Evolutionary conservation across 306 rosid species (phyloP), one percentile per base, ranked within the genome.

Genomic region (Luffa acutangula): DNA sequence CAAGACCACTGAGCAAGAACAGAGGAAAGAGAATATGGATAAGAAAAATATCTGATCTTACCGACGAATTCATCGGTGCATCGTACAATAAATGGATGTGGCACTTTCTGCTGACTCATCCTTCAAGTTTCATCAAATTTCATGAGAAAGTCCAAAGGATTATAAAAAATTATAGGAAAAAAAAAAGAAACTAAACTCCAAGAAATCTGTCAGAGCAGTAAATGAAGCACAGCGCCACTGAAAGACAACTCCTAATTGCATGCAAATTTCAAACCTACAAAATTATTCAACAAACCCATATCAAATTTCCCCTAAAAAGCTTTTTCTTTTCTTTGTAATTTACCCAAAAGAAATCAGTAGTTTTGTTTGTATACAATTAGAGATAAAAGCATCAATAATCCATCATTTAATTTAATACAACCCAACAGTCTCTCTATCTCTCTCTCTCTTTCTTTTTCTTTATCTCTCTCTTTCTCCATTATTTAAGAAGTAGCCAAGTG

Each of bases 401-500:
- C 6, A 54, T 14, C 62, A 9, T 4, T 56, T 18, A n/a, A 0
- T 56, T 18, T 17, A 18, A 18, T 3, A 62, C 7, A 11, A 0
- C 4, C 12, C 21, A 56, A 63, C 39, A 59, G 20, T 53, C 7
- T 53, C 12, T n/a, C n/a, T n/a, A n/a, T n/a, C n/a, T 53, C 7
- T 53, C 5, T 66, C 45, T 34, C 76, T 6, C 58, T 43, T 1
- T 20, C 13, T 18, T 7, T 25, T 25, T 25, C 31, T 25, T 25
- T 25, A 25, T 25, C 31, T 25, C 1, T 59, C 57, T 41, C 52
- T 39, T 51, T 14, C n/a, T 75, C 17, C 72, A 67, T 86, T 92
- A 92, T 91, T 85, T 94, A 91, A 94, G 80, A 6, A 82, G 76
- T 52, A 18, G 12, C 67, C 77, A 7, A 3, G 21, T 46, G 71